phyloP scores from a whole-genome alignment of 2,329 filamentous ascomycete genomes.

The Fusarium liriodendri region DNA sequence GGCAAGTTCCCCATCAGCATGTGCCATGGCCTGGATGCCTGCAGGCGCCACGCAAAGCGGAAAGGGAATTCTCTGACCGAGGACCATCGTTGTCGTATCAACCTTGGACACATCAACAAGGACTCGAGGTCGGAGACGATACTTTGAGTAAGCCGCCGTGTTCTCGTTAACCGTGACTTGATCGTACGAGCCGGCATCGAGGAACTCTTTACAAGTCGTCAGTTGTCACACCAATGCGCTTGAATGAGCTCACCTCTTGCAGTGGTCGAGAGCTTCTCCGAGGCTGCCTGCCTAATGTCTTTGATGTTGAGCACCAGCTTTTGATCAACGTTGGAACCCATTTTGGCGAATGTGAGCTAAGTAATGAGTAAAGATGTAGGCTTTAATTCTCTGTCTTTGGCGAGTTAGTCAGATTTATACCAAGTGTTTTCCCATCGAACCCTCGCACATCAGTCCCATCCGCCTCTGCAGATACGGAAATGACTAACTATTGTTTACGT shows the following conservation, averaged over 20 bases:
- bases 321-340: neutral
- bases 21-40: conserved; percentile 63
- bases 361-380: too few species aligned
- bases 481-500: neutral
- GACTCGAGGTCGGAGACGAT: conserved; percentile 7
- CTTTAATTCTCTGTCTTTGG: too few species aligned
- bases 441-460: too few species aligned
- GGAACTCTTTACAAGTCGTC: neutral
- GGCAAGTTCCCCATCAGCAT: conserved; percentile 61
- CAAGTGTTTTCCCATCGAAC: too few species aligned
- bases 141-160: neutral
- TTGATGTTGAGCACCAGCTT: neutral
- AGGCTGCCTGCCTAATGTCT: neutral
- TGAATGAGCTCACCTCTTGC: neutral
- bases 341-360: neutral
- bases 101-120: conserved; percentile 10
- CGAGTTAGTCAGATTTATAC: too few species aligned
- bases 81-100: neutral
- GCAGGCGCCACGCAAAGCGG: conserved; percentile 64
- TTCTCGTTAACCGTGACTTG: conserved; percentile 8
- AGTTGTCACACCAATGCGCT: too few species aligned
- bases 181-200: neutral
- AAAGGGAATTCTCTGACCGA: conserved; percentile 49
- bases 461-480: neutral
- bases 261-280: neutral